Percentiles rank a stretch among this genome's conserved stretches.
phyloP scores from a whole-genome alignment of 2,329 filamentous ascomycete species.

The Leptographium galeiforme region DNA sequence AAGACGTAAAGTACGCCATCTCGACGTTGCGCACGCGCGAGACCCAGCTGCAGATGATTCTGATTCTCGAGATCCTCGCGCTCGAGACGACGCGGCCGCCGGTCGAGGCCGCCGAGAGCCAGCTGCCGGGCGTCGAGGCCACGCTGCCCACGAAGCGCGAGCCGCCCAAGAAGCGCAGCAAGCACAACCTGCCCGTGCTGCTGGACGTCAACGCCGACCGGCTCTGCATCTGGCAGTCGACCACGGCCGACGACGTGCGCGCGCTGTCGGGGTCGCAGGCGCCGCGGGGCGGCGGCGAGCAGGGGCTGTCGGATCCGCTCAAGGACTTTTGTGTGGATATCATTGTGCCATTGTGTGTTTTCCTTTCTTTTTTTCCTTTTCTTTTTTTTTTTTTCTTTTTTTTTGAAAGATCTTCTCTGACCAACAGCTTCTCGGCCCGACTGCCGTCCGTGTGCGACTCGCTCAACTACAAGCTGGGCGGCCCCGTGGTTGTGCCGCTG shows the following conservation, averaged over 20 bases:
- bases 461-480: conserved; percentile 65
- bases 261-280: conserved; percentile 35
- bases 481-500: conserved; percentile 47
- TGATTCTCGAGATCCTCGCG: conserved; percentile 64
- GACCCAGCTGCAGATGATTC: conserved; percentile 67
- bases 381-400: neutral
- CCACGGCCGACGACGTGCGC: conserved; percentile 45
- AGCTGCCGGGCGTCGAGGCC: conserved; percentile 31
- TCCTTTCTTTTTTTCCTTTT: conserved; percentile 20
- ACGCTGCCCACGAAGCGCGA: conserved; percentile 19
- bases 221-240: conserved; percentile 73
- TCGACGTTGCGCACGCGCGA: conserved; percentile 58
- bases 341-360: conserved; percentile 69
- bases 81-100: conserved; percentile 39
- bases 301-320: conserved; percentile 44
- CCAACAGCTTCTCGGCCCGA: conserved; percentile 53
- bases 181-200: conserved; percentile 50
- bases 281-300: conserved; percentile 15
- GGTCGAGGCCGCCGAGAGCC: conserved; percentile 27
- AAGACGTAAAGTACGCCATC: conserved; percentile 48
- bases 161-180: conserved; percentile 40
- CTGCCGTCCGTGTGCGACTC: conserved; percentile 57
- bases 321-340: conserved; percentile 71
- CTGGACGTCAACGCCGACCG: conserved; percentile 65
- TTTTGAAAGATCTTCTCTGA: conserved; percentile 23